Evolutionary conservation across 257 asterid species (phyloP).

Genomic region (Nicotiana otophora): DNA sequence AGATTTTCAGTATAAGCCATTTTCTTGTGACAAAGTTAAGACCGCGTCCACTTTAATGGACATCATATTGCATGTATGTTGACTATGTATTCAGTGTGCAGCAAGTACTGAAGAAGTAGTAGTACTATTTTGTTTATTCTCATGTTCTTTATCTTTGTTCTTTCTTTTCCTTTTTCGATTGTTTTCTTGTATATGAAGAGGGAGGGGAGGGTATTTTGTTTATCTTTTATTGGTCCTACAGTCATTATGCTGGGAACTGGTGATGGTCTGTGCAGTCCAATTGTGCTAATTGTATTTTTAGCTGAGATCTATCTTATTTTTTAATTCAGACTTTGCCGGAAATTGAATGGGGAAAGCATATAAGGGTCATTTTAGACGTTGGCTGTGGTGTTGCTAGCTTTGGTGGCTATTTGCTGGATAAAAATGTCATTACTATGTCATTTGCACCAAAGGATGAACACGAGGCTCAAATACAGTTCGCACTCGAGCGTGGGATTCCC

Average conservation of each 20-base stretch:
- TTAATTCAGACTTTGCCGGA: constrained; percentile 40
- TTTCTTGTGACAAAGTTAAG: background rate
- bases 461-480: constrained; percentile 81
- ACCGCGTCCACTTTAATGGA: background rate
- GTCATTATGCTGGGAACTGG: background rate
- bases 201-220: background rate
- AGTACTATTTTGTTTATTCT: background rate
- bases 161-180: background rate
- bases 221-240: background rate
- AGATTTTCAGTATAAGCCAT: background rate
- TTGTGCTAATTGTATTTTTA: background rate
- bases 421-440: constrained; percentile 56
- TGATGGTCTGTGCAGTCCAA: background rate
- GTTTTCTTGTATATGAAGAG: background rate
- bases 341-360: constrained; percentile 60
- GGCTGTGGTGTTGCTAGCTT: constrained; percentile 88
- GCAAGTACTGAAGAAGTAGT: background rate
- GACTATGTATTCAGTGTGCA: background rate
- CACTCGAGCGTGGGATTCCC: constrained; percentile 74
- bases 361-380: constrained; percentile 59
- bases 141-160: background rate
- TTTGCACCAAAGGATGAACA: constrained; percentile 74
- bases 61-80: background rate
- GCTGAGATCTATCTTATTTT: background rate
- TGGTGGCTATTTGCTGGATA: constrained; percentile 63